A percentile compares a stretch with the other conserved stretches of the same genome.
phyloP scores from a whole-genome alignment of 78 protist genomes.

The Mantamonas sphyraenae region DNA sequence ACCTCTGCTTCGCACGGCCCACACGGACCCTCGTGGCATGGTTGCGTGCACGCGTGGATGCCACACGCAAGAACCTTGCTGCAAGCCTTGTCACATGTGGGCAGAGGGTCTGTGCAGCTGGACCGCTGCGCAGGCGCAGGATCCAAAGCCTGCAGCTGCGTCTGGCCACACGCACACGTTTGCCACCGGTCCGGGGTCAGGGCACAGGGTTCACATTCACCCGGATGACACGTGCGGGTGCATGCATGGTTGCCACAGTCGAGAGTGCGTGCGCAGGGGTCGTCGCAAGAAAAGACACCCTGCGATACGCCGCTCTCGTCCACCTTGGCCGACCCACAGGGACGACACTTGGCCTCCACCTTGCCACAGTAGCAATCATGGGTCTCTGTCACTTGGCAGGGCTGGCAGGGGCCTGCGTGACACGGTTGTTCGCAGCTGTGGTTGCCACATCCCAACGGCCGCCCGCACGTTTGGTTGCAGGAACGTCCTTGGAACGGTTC shows the following conservation, averaged over 20 bases:
- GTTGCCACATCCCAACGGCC: not conserved
- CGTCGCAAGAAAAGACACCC: not conserved
- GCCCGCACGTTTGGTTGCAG: not conserved
- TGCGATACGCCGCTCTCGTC: not conserved
- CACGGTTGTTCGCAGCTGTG: not conserved
- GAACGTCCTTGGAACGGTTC: not conserved
- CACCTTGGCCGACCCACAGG: not conserved
- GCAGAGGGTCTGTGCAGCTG: not conserved
- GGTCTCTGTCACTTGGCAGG: not conserved
- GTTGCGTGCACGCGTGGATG: not conserved
- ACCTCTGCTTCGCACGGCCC: not conserved
- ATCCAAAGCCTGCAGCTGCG: not conserved
- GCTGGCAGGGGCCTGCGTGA: not conserved
- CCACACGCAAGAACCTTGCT: not conserved
- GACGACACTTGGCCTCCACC: not conserved
- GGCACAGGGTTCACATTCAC: not conserved
- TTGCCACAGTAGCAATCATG: not conserved
- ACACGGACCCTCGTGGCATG: not conserved
- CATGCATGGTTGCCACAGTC: slow-evolving; percentile 10
- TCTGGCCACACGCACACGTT: not conserved
- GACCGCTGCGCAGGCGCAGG: not conserved
- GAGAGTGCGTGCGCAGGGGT: not conserved
- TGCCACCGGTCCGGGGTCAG: not conserved
- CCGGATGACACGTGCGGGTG: not conserved
- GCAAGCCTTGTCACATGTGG: not conserved